Evolutionary conservation across 768 basidiomycete genomes (phyloP), one percentile per base, ranked within the genome.

Genomic region (Kwoniella europaea): DNA sequence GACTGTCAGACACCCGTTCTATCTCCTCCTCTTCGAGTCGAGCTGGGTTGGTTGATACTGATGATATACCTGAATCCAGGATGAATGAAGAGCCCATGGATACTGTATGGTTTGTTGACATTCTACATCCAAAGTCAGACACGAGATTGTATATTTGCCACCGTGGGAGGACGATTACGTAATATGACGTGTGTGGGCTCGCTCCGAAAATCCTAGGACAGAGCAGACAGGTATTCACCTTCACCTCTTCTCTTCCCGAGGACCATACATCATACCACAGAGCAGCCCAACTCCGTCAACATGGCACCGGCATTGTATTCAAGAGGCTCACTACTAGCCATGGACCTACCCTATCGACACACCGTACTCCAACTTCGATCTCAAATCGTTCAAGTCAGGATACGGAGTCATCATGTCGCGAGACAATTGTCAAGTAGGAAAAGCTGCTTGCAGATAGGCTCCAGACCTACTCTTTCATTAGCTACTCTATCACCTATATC

Each of bases 381-480:
- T 24, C 68, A 70, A 44, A 70, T 70, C 6, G 46, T 70, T 10
- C 68, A 70, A 29, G 68, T 70, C 35, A 56, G 68, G 43, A 55
- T 70, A 15, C 54, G 63, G 15, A 63, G 59, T 46, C 42, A 56
- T 54, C 41, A 65, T 65, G 57, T 70, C 22, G 68, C 68, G 3
- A 55, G 68, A 50, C 68, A 70, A 50, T 57, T 70, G 22, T 64
- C 68, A 16, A 35, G 43, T 27, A 41, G 22, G 5, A 50, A 3
- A 18, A 58, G 4, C 18, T 66, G 35, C 10, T 15, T 22, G 50
- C 55, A 42, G 27, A 15, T 27, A 16, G 18, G n/a, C 4, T 10
- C 57, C 9, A 20, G 15, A 18, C 59, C 59, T n/a, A 42, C 10
- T n/a, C 18, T 61, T 1, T 35, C 59, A 61, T 61, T 43, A 20